Percentiles rank a stretch among this genome's conserved stretches.
phyloP scores from a whole-genome alignment of 129 eudicot genomes.

The Centrapalus pauciflorus region DNA sequence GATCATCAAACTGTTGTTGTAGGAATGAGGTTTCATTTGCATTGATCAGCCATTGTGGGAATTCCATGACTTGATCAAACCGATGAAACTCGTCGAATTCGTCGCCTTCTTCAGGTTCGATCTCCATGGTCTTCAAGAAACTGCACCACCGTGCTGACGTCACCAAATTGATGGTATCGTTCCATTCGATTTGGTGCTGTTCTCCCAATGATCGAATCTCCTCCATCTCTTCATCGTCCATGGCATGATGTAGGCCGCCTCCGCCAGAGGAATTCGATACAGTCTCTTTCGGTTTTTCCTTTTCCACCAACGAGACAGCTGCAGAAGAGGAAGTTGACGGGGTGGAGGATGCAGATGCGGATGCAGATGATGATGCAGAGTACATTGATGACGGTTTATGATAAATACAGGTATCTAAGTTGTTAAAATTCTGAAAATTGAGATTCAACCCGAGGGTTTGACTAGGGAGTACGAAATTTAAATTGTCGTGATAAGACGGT shows the following conservation, averaged over 20 bases:
- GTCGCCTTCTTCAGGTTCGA: slow-evolving; percentile 25
- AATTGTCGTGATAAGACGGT: slow-evolving; percentile 33
- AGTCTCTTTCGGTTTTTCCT: slow-evolving; percentile 3
- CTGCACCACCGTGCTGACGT: slow-evolving; percentile 81
- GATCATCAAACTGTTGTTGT: slow-evolving; percentile 33
- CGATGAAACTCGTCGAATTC: slow-evolving; percentile 22
- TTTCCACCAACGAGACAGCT: slow-evolving; percentile 16
- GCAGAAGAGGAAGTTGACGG: slow-evolving; percentile 43
- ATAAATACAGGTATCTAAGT: slow-evolving; percentile 42
- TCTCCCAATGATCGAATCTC: slow-evolving; percentile 78
- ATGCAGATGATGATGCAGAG: slow-evolving; percentile 32
- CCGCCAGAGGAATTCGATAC: not conserved
- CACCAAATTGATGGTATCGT: slow-evolving; percentile 63
- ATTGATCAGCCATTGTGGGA: slow-evolving; percentile 57
- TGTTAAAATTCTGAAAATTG: slow-evolving; percentile 61
- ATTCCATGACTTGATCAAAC: slow-evolving; percentile 54
- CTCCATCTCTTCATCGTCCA: slow-evolving; percentile 77
- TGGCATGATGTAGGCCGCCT: slow-evolving; percentile 35
- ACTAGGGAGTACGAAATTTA: slow-evolving; percentile 59
- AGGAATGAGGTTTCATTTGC: slow-evolving; percentile 39
- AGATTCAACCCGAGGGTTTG: slow-evolving; percentile 86
- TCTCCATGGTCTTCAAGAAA: slow-evolving; percentile 39
- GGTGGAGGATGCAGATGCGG: slow-evolving; percentile 48
- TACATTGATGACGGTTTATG: slow-evolving; percentile 26
- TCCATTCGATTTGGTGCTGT: slow-evolving; percentile 80